These are phyloP conservation scores for Lachancea thermotolerans DNA, from an alignment of 805 yeast species.

Conservation along the genomic window DNA sequence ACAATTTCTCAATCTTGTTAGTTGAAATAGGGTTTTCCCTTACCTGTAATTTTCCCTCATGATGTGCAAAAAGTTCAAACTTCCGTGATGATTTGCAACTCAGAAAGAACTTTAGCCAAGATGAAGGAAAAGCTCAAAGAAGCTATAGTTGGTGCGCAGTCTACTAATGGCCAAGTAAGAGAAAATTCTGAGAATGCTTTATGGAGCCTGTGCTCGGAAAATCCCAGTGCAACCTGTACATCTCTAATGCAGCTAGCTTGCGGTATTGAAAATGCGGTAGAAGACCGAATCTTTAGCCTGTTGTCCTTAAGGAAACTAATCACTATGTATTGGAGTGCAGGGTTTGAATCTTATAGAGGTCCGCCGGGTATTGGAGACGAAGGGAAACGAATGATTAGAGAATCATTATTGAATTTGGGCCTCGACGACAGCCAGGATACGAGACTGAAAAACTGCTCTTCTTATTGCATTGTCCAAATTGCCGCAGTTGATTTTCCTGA, in stretches of 20 bases:
- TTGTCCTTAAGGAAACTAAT: constrained; percentile 62
- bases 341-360: constrained; percentile 67
- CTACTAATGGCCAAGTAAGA: constrained; percentile 47
- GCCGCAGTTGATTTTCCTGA: constrained; percentile 91
- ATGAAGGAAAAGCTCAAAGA: constrained; percentile 8
- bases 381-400: constrained; percentile 46
- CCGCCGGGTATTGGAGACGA: constrained; percentile 48
- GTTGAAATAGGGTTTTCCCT: no score
- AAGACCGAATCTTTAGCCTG: constrained; percentile 55
- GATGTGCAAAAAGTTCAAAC: no score
- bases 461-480: constrained; percentile 74
- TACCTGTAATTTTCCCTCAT: no score
- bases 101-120: not conserved
- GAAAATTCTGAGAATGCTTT: constrained; percentile 47
- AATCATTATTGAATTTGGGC: constrained; percentile 41
- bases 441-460: constrained; percentile 58
- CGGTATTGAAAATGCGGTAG: constrained; percentile 24
- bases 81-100: no score
- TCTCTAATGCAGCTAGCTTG: constrained; percentile 40
- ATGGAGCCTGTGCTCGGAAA: constrained; percentile 33
- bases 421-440: constrained; percentile 41
- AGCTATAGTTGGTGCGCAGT: constrained; percentile 30
- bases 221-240: constrained; percentile 44
- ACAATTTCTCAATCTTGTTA: no score
- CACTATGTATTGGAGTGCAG: constrained; percentile 76